Percentiles rank a stretch among this genome's conserved stretches.
These are phyloP conservation scores for Hypholoma sublateritium DNA, from an alignment of 768 basidiomycete genomes.

Conservation along the genomic window DNA sequence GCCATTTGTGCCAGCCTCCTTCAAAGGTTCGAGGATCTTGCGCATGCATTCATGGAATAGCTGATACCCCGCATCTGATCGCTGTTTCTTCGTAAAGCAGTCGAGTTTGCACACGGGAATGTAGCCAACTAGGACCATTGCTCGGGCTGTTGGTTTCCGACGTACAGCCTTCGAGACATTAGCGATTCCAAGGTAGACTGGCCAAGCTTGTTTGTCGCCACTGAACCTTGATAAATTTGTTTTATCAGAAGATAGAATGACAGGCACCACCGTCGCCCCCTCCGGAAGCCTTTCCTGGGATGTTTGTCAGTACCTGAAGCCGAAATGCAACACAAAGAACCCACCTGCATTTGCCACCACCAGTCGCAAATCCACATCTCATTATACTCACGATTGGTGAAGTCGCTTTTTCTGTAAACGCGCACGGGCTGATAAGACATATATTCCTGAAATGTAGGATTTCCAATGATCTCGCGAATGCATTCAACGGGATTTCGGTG, in stretches of 20 bases:
- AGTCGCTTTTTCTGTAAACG: not conserved
- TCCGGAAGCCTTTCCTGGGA: not conserved
- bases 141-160: not conserved
- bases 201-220: not conserved
- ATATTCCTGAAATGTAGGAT: constrained; percentile 27
- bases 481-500: constrained; percentile 25
- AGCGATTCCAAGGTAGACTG: not conserved
- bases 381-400: constrained; percentile 26
- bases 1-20: not conserved
- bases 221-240: not conserved
- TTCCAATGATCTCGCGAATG: constrained; percentile 31
- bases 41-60: not conserved
- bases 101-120: not conserved
- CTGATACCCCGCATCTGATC: not conserved
- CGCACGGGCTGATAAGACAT: not conserved
- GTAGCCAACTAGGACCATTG: not conserved
- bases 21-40: not conserved
- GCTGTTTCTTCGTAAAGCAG: not conserved
- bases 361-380: constrained; percentile 46
- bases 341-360: constrained; percentile 37
- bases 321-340: too few relatives aligned
- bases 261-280: not conserved
- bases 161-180: not conserved
- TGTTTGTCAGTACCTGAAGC: too few relatives aligned
- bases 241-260: not conserved